phyloP scores from a whole-genome alignment of 192 early-diverging fungal genomes.

The Chytriomyces hyalinus region DNA sequence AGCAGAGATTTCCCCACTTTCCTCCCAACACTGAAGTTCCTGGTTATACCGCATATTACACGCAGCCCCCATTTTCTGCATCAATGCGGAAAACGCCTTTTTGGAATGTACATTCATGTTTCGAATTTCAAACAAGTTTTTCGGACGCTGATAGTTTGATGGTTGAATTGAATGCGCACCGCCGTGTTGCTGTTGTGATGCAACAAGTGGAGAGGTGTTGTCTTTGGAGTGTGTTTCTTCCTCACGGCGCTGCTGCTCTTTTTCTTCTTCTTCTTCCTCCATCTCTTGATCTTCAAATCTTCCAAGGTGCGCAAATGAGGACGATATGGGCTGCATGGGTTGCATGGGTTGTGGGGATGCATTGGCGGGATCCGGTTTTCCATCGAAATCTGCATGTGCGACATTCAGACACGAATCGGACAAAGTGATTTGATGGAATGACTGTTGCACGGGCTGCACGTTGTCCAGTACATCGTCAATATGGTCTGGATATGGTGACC shows the following conservation, averaged over 20 bases:
- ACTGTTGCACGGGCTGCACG: too few species aligned
- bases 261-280: neutral
- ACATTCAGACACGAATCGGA: too few species aligned
- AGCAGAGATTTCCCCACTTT: conserved; percentile 5
- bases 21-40: conserved; percentile 36
- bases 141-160: neutral
- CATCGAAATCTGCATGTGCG: neutral
- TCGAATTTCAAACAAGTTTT: conserved; percentile 23
- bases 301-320: neutral
- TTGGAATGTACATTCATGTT: conserved; percentile 13
- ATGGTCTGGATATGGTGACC: conserved; percentile 14
- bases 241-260: neutral
- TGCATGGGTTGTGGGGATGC: neutral
- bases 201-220: neutral
- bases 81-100: conserved; percentile 27
- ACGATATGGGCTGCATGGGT: neutral
- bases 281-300: neutral
- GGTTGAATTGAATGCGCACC: neutral
- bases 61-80: conserved; percentile 38
- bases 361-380: neutral
- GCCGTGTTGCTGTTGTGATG: neutral
- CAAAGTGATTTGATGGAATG: too few species aligned
- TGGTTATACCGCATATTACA: conserved; percentile 41
- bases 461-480: conserved; percentile 11
- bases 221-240: neutral